A percentile compares a stretch with the other conserved stretches of the same genome.
Evolutionary conservation across 768 basidiomycete genomes (phyloP).

Genomic region (Amanita thiersii): DNA sequence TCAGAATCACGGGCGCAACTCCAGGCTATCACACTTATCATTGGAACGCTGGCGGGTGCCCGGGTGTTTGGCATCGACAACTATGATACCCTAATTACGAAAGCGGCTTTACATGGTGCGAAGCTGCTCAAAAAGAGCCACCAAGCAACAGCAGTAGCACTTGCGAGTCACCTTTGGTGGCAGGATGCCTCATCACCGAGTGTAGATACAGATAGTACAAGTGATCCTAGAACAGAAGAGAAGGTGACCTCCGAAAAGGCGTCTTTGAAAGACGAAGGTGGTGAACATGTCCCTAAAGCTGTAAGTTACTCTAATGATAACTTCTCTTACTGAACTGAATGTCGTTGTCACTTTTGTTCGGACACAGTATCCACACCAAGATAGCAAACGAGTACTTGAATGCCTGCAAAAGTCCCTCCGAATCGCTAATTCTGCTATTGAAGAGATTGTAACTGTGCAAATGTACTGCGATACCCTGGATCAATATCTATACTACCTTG

Average conservation of each 20-base stretch:
- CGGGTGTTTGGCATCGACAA: constrained; percentile 92
- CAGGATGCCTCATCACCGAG: constrained; percentile 52
- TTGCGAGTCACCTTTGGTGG: constrained; percentile 99
- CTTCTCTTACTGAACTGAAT: background rate
- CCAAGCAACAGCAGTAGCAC: constrained; percentile 88
- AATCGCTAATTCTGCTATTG: constrained; percentile 93
- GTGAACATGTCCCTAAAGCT: constrained; percentile 37
- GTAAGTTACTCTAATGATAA: constrained; percentile 29
- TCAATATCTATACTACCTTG: constrained; percentile 93
- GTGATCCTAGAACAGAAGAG: constrained; percentile 24
- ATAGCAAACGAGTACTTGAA: constrained; percentile 95
- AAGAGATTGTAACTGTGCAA: constrained; percentile 94
- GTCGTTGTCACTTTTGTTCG: constrained; percentile 6
- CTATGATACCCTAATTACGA: constrained; percentile 96
- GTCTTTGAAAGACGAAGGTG: constrained; percentile 29
- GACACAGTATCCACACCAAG: constrained; percentile 72
- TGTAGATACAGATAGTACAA: constrained; percentile 22
- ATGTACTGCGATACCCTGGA: constrained; percentile 95
- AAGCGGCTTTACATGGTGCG: constrained; percentile 95
- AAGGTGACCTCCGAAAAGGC: constrained; percentile 29
- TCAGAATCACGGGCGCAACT: constrained; percentile 93
- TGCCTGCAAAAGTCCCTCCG: constrained; percentile 95
- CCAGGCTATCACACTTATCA: constrained; percentile 94
- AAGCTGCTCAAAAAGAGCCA: constrained; percentile 98
- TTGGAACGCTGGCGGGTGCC: constrained; percentile 82